Conservation (phyloP, 2,329 filamentous ascomycete species). For the Calonectria henricotiae region DNA sequence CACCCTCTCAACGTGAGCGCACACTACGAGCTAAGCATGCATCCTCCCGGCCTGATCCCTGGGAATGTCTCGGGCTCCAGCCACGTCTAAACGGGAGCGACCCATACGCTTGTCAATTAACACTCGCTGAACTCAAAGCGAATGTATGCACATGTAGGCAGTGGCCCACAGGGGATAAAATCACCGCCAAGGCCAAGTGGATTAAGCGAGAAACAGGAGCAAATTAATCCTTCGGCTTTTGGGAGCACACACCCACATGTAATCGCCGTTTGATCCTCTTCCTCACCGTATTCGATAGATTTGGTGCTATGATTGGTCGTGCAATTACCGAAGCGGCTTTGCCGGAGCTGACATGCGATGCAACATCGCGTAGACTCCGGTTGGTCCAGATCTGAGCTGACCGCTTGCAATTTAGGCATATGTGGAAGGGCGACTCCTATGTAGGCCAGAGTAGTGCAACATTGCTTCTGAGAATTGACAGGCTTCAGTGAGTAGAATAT, state of each 20-base stretch:
- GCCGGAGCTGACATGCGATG: constrained; percentile 3
- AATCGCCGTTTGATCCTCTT: background rate
- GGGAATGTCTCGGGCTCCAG: background rate
- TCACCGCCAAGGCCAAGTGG: background rate
- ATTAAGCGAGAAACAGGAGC: background rate
- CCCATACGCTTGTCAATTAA: background rate
- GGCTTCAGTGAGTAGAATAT: no score
- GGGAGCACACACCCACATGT: background rate
- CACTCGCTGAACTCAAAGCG: background rate
- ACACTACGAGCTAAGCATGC: background rate
- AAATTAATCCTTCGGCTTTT: background rate
- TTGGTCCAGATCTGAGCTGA: constrained; percentile 6
- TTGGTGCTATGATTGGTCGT: background rate
- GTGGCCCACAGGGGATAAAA: background rate
- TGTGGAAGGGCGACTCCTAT: background rate
- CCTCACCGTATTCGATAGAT: background rate
- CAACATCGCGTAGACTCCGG: background rate
- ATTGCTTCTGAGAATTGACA: background rate
- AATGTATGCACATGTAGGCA: background rate
- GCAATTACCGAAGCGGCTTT: constrained; percentile 6
- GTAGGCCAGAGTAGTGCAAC: background rate
- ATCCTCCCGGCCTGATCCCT: background rate
- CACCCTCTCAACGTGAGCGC: background rate
- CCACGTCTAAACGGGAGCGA: background rate
- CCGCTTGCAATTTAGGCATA: constrained; percentile 20